These are phyloP conservation scores for Gloeostereum incarnatum DNA, from an alignment of 768 basidiomycete genomes.

Conservation along the genomic window DNA sequence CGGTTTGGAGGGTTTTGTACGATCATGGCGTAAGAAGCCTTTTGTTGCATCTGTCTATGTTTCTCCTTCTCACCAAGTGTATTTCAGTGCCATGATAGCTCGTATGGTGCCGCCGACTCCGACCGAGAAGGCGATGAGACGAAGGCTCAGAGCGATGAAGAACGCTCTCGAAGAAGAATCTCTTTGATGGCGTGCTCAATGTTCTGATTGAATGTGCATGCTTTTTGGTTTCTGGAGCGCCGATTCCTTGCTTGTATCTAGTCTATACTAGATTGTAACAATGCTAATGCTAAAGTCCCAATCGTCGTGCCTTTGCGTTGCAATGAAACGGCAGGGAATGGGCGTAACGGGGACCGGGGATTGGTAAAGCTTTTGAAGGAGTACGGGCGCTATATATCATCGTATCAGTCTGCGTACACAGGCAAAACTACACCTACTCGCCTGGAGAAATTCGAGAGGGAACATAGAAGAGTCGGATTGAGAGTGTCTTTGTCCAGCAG, in stretches of 20 bases:
- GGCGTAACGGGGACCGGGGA: constrained; percentile 26
- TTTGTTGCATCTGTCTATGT: not conserved
- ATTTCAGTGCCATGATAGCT: constrained; percentile 63
- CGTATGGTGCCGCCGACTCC: constrained; percentile 83
- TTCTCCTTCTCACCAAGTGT: constrained; percentile 12
- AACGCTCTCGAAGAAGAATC: constrained; percentile 50
- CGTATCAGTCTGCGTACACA: not conserved
- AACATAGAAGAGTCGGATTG: constrained; percentile 39
- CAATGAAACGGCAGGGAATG: constrained; percentile 45
- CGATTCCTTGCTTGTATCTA: constrained; percentile 4
- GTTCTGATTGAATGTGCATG: not conserved
- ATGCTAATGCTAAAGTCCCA: constrained; percentile 55
- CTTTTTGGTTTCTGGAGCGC: constrained; percentile 1
- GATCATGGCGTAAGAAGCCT: constrained; percentile 28
- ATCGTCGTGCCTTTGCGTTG: constrained; percentile 26
- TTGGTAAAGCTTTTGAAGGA: no score
- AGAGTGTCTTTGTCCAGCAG: no score
- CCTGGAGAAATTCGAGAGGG: constrained; percentile 17
- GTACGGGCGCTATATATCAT: no score
- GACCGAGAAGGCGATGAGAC: constrained; percentile 85
- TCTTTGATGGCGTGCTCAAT: not conserved
- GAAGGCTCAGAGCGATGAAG: constrained; percentile 73
- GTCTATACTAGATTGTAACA: constrained; percentile 17
- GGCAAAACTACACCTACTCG: constrained; percentile 12
- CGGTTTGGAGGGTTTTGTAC: constrained; percentile 88